Percentiles rank a stretch among this genome's conserved stretches.
Evolutionary conservation across 768 basidiomycete species (phyloP).

Genomic region (Peribolospora kevripleyi): DNA sequence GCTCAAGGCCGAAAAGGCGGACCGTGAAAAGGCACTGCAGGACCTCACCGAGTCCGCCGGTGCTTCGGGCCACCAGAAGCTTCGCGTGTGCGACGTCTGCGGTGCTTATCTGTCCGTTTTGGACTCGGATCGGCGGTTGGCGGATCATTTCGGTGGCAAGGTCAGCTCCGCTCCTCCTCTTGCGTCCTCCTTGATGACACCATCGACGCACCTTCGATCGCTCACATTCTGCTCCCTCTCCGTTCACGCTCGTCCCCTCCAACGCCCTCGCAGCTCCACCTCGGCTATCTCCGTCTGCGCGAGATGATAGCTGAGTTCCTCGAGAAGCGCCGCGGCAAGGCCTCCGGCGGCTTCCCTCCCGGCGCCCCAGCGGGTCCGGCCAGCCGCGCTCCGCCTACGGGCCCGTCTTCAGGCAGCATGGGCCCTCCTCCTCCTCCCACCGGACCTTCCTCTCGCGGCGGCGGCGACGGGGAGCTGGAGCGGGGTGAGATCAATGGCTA

Average conservation of each 20-base stretch:
- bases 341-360: conserved; percentile 8
- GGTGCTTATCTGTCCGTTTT: conserved; percentile 96
- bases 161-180: conserved; percentile 27
- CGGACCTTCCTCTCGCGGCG: conserved; percentile 11
- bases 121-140: conserved; percentile 91
- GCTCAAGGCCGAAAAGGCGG: conserved; percentile 77
- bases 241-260: background rate
- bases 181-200: background rate
- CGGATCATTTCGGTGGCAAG: conserved; percentile 99
- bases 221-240: conserved; percentile 1
- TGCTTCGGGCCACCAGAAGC: conserved; percentile 97
- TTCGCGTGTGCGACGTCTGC: conserved; percentile 98
- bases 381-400: background rate
- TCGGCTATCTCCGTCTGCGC: conserved; percentile 93
- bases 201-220: background rate
- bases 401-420: background rate
- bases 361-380: background rate
- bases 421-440: conserved; percentile 19
- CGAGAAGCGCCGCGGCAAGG: background rate
- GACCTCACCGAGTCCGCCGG: conserved; percentile 93
- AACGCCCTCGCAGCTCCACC: conserved; percentile 52
- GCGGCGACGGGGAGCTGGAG: conserved; percentile 17
- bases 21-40: conserved; percentile 93
- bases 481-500: conserved; percentile 15
- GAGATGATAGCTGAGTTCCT: conserved; percentile 58